phyloP scores from a whole-genome alignment of 2,329 filamentous ascomycete genomes.

The Fusarium sp. region DNA sequence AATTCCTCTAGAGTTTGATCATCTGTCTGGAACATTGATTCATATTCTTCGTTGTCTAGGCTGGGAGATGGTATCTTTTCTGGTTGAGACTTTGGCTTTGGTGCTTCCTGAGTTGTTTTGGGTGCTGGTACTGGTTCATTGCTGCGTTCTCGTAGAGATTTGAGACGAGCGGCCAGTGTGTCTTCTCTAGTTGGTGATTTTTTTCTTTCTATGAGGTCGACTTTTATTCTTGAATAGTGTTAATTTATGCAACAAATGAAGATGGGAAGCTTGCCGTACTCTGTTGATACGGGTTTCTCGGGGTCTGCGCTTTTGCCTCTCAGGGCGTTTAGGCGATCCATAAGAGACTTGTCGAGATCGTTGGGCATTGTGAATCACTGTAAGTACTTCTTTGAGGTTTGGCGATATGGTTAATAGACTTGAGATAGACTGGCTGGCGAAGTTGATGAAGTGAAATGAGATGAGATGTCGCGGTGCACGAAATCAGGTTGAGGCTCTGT shows the following conservation, averaged over 20 bases:
- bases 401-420: background rate
- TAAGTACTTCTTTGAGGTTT: no score
- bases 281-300: slow-evolving; percentile 53
- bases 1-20: slow-evolving; percentile 67
- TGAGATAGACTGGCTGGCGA: background rate
- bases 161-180: slow-evolving; percentile 64
- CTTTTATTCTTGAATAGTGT: slow-evolving; percentile 33
- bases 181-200: slow-evolving; percentile 63
- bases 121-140: slow-evolving; percentile 46
- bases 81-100: slow-evolving; percentile 5
- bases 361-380: slow-evolving; percentile 46
- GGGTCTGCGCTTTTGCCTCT: slow-evolving; percentile 53
- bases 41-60: slow-evolving; percentile 52
- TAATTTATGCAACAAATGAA: background rate
- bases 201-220: slow-evolving; percentile 58
- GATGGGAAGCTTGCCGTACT: slow-evolving; percentile 52
- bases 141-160: slow-evolving; percentile 60
- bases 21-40: slow-evolving; percentile 60
- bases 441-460: slow-evolving; percentile 12
- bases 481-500: slow-evolving; percentile 13
- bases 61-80: background rate
- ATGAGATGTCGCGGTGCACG: background rate
- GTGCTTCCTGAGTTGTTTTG: slow-evolving; percentile 1
- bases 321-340: slow-evolving; percentile 67
- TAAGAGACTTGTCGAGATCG: slow-evolving; percentile 60